These are phyloP conservation scores for Quercus berberidifolia DNA, from an alignment of 306 rosid species.

Conservation along the genomic window DNA sequence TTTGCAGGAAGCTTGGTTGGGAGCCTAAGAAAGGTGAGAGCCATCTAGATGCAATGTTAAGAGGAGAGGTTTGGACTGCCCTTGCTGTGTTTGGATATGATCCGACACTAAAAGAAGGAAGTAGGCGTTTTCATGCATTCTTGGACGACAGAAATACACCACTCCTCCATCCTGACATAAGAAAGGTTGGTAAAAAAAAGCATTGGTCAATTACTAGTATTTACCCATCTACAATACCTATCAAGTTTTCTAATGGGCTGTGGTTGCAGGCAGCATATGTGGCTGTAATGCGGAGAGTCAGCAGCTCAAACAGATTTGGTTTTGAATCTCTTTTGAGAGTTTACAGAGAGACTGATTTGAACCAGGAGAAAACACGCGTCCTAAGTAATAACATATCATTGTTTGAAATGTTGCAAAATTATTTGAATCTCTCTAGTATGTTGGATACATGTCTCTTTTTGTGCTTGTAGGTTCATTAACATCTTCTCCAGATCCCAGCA, in stretches of 20 bases:
- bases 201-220: conserved; percentile 7
- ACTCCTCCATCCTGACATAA: conserved; percentile 86
- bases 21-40: conserved; percentile 61
- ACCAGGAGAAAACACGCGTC: conserved; percentile 89
- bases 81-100: conserved; percentile 73
- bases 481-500: conserved; percentile 37
- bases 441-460: background rate
- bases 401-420: background rate
- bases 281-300: conserved; percentile 69
- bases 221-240: conserved; percentile 3
- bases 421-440: background rate
- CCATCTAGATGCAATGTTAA: conserved; percentile 83
- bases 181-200: conserved; percentile 54
- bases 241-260: conserved; percentile 24
- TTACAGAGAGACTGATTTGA: conserved; percentile 76
- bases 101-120: conserved; percentile 70
- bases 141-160: conserved; percentile 71
- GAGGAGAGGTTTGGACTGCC: conserved; percentile 86
- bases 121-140: conserved; percentile 69
- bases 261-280: conserved; percentile 73
- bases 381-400: conserved; percentile 44
- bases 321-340: conserved; percentile 76
- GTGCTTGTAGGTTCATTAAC: conserved; percentile 36
- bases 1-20: conserved; percentile 91
- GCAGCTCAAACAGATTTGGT: conserved; percentile 48